Evolutionary conservation across 1,284 basidiomycete species (phyloP).

Genomic region (Pseudozyma thailandica): DNA sequence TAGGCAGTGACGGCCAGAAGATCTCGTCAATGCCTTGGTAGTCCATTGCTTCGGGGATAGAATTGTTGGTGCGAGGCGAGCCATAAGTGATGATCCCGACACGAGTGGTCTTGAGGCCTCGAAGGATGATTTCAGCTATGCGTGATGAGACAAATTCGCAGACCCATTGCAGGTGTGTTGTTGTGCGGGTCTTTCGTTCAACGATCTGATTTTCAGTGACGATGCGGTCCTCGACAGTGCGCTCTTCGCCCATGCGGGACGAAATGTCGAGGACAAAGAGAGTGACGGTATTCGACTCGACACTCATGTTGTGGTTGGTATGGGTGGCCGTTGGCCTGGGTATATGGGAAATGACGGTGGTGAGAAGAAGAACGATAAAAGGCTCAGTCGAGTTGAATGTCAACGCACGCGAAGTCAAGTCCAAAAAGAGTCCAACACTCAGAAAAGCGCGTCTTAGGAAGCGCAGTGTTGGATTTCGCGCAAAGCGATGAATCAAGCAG

Average conservation of each 20-base stretch:
- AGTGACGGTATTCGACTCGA: conserved; percentile 44
- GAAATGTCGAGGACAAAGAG: conserved; percentile 85
- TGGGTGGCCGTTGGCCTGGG: conserved; percentile 6
- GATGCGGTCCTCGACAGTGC: conserved; percentile 47
- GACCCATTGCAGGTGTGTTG: conserved; percentile 79
- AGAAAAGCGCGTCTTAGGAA: conserved; percentile 6
- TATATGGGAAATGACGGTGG: conserved; percentile 14
- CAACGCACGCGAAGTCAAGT: conserved; percentile 4
- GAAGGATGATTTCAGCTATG: conserved; percentile 89
- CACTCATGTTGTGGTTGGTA: conserved; percentile 26
- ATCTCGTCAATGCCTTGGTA: conserved; percentile 83
- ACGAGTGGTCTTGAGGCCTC: conserved; percentile 88
- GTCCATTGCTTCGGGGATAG: conserved; percentile 74
- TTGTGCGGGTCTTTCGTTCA: conserved; percentile 71
- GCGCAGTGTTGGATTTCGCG: not conserved
- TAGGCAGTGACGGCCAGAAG: conserved; percentile 81
- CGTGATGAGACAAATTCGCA: conserved; percentile 87
- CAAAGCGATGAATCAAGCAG: not conserved
- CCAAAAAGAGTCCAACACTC: conserved; percentile 25
- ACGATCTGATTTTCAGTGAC: conserved; percentile 21
- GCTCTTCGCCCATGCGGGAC: conserved; percentile 80
- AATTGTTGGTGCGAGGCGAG: conserved; percentile 72
- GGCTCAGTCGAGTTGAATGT: conserved; percentile 2
- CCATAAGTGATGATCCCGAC: conserved; percentile 87
- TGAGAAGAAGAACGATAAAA: not conserved